Percentiles rank a stretch among this genome's conserved stretches.
phyloP scores from a whole-genome alignment of 2,329 filamentous ascomycete species.

The Drechslerella stenobrocha region DNA sequence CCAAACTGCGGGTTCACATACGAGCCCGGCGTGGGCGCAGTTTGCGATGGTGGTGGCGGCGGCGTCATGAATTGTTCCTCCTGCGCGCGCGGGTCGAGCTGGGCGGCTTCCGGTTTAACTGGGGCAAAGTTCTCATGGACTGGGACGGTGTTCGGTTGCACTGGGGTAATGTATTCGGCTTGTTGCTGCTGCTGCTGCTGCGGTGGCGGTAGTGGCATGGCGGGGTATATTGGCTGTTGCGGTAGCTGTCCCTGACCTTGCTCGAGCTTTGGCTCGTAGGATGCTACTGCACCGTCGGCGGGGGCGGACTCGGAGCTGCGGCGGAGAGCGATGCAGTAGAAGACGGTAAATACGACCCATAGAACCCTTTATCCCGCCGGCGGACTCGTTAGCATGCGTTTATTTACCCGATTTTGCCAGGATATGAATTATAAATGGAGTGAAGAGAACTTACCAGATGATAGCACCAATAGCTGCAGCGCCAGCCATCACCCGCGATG shows the following conservation, averaged over 20 bases:
- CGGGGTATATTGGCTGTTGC: slow-evolving; percentile 9
- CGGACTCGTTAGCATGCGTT: no score
- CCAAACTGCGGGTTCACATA: slow-evolving; percentile 41
- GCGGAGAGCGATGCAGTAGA: slow-evolving; percentile 28
- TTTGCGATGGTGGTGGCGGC: slow-evolving; percentile 22
- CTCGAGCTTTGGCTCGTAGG: slow-evolving; percentile 9
- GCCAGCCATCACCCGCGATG: slow-evolving; percentile 29
- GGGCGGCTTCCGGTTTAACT: slow-evolving; percentile 16
- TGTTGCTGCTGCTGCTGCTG: not conserved
- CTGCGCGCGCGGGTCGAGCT: slow-evolving; percentile 17
- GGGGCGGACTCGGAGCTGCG: not conserved
- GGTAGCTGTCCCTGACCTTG: not conserved
- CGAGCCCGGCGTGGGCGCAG: not conserved
- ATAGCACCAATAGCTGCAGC: slow-evolving; percentile 34
- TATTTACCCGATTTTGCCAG: no score
- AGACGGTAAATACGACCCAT: slow-evolving; percentile 34
- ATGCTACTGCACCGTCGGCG: not conserved
- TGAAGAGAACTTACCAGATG: slow-evolving; percentile 24
- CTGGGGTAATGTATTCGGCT: no score
- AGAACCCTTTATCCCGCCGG: slow-evolving; percentile 11
- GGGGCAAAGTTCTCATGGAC: slow-evolving; percentile 3
- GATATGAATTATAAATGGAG: no score
- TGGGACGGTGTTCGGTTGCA: no score
- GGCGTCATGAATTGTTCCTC: slow-evolving; percentile 24
- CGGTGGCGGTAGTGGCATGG: slow-evolving; percentile 1